Evolutionary conservation across 768 basidiomycete species (phyloP).

Genomic region (Cyclocybe aegerita): DNA sequence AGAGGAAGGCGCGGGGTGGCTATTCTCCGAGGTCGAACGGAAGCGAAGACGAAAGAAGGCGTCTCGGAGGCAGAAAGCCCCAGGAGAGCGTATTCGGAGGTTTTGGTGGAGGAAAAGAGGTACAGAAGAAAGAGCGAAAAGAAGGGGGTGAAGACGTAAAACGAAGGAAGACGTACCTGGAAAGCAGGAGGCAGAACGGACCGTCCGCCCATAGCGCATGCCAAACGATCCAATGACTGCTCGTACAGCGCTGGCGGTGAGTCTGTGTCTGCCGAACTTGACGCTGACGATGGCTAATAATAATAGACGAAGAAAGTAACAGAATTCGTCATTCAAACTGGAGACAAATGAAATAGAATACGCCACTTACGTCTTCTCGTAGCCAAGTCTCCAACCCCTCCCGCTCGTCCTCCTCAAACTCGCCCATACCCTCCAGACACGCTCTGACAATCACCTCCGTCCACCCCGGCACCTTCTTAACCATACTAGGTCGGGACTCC

Average conservation of each 20-base stretch:
- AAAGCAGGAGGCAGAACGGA: constrained; percentile 79
- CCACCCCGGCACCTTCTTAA: constrained; percentile 69
- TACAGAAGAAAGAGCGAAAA: background rate
- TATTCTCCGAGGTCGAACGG: background rate
- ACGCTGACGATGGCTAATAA: constrained; percentile 59
- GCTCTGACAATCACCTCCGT: constrained; percentile 67
- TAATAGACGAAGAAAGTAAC: background rate
- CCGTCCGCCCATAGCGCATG: constrained; percentile 77
- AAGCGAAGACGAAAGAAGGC: background rate
- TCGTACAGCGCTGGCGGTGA: constrained; percentile 77
- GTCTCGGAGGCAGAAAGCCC: background rate
- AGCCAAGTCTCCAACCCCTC: constrained; percentile 58
- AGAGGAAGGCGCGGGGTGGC: background rate
- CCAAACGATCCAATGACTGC: constrained; percentile 78
- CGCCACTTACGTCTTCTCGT: constrained; percentile 65
- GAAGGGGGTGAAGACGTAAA: background rate
- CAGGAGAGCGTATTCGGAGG: background rate
- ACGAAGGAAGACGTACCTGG: constrained; percentile 32
- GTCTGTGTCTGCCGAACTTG: constrained; percentile 57
- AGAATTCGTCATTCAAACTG: background rate
- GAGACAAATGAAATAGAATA: background rate
- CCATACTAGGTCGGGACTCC: constrained; percentile 73
- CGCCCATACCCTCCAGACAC: constrained; percentile 82
- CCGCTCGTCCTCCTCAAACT: constrained; percentile 58
- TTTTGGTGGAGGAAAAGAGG: background rate